phyloP scores from a whole-genome alignment of 1,139 yeast species.

The Geotrichum carabidarum region DNA sequence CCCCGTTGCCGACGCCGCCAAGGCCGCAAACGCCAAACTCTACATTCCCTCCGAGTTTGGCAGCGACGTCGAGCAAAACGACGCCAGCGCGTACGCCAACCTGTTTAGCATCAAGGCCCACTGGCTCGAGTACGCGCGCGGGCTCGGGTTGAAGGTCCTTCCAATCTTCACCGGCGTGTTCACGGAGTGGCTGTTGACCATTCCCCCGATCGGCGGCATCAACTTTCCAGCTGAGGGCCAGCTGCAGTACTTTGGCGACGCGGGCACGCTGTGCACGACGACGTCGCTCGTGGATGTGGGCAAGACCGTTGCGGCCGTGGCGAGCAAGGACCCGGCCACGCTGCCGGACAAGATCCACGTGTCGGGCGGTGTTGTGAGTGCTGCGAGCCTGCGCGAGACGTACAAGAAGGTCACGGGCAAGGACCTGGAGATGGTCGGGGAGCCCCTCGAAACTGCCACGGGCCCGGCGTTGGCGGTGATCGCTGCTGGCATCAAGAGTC shows the following conservation, averaged over 20 bases:
- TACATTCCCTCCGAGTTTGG: conserved; percentile 66
- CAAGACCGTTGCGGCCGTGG: conserved; percentile 43
- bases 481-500: conserved; percentile 8
- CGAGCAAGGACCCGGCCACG: conserved; percentile 38
- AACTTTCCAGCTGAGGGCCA: conserved; percentile 21
- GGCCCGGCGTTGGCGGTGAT: conserved; percentile 10
- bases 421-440: conserved; percentile 32
- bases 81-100: conserved; percentile 37
- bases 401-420: conserved; percentile 44
- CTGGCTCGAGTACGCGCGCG: conserved; percentile 43
- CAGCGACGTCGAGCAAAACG: conserved; percentile 36
- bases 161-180: conserved; percentile 47
- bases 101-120: conserved; percentile 40
- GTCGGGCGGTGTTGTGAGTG: conserved; percentile 42
- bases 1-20: conserved; percentile 39
- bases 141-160: conserved; percentile 49
- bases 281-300: conserved; percentile 48
- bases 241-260: conserved; percentile 38
- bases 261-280: conserved; percentile 37
- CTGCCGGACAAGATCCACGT: conserved; percentile 48
- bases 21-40: conserved; percentile 43
- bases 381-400: conserved; percentile 40
- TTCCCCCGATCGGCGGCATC: conserved; percentile 38
- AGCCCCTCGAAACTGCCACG: conserved; percentile 5
- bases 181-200: conserved; percentile 32